These are phyloP conservation scores for Mycena rosella DNA, from an alignment of 768 basidiomycete genomes.

Conservation along the genomic window DNA sequence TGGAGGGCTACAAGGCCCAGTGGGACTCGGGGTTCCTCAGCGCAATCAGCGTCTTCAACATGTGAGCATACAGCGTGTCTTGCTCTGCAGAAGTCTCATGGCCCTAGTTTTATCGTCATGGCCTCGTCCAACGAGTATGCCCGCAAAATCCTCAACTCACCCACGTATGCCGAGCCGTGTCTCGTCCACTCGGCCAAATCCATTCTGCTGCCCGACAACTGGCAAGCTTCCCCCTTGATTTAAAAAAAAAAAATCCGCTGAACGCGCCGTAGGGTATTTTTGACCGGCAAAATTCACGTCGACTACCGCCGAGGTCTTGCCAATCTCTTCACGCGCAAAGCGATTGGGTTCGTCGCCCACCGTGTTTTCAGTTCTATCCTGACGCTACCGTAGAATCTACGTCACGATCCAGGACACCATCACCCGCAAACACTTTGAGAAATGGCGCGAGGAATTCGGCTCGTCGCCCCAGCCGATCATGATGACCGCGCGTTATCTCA, in stretches of 20 bases:
- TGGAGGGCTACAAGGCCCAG: slow-evolving; percentile 92
- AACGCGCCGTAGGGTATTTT: slow-evolving; percentile 83
- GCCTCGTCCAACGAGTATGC: slow-evolving; percentile 93
- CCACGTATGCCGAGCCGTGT: slow-evolving; percentile 92
- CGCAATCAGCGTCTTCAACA: slow-evolving; percentile 96
- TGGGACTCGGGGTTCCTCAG: slow-evolving; percentile 93
- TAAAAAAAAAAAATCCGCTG: too few species aligned
- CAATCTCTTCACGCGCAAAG: slow-evolving; percentile 92
- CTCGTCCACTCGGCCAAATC: slow-evolving; percentile 93
- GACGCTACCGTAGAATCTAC: slow-evolving; percentile 71
- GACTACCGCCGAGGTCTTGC: slow-evolving; percentile 95
- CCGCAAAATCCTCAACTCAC: slow-evolving; percentile 97
- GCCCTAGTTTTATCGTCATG: slow-evolving; percentile 96
- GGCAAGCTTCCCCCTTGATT: slow-evolving; percentile 57
- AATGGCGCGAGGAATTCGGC: slow-evolving; percentile 71
- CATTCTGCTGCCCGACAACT: slow-evolving; percentile 88
- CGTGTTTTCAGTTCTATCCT: slow-evolving; percentile 12
- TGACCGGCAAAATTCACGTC: slow-evolving; percentile 92
- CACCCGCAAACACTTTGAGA: slow-evolving; percentile 77
- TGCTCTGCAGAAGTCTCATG: slow-evolving; percentile 7
- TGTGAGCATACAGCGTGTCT: slow-evolving; percentile 65
- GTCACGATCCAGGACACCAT: slow-evolving; percentile 86
- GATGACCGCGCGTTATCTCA: slow-evolving; percentile 92
- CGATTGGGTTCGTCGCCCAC: slow-evolving; percentile 74
- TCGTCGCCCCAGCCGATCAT: slow-evolving; percentile 74